A percentile compares a stretch with the other conserved stretches of the same genome.
phyloP scores from a whole-genome alignment of 305 asterid species.

The Solanum hybrid region DNA sequence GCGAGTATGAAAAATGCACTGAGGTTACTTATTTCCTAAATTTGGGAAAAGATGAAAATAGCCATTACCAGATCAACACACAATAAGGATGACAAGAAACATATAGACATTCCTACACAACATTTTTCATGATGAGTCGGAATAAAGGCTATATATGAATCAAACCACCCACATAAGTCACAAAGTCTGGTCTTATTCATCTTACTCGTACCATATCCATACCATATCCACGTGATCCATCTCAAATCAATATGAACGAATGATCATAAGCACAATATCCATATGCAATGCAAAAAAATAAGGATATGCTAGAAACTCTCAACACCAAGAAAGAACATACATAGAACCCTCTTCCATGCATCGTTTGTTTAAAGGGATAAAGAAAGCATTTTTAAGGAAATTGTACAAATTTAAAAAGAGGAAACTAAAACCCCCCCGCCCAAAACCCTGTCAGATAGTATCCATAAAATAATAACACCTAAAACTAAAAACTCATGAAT shows the following conservation, averaged over 20 bases:
- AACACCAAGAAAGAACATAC: not conserved
- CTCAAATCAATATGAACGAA: not conserved
- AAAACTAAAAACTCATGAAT: conserved; percentile 8
- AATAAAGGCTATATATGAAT: not conserved
- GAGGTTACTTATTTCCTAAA: not conserved
- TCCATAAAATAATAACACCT: conserved; percentile 10
- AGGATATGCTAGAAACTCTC: not conserved
- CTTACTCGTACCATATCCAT: not conserved
- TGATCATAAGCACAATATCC: not conserved
- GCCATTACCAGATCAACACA: not conserved
- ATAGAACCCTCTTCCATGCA: not conserved
- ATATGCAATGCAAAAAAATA: not conserved
- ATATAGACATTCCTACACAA: not conserved
- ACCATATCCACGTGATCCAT: not conserved
- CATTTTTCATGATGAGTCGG: not conserved
- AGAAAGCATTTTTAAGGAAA: not conserved
- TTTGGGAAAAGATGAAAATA: not conserved
- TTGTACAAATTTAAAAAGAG: not conserved
- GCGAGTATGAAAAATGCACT: not conserved
- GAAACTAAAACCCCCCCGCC: not conserved
- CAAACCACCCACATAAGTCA: not conserved
- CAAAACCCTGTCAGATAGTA: conserved; percentile 6
- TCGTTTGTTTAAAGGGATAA: not conserved
- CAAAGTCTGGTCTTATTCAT: not conserved
- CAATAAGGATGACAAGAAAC: not conserved